phyloP scores from a whole-genome alignment of 352 stramenopile genomes.

The Elongisporangium anandrum region DNA sequence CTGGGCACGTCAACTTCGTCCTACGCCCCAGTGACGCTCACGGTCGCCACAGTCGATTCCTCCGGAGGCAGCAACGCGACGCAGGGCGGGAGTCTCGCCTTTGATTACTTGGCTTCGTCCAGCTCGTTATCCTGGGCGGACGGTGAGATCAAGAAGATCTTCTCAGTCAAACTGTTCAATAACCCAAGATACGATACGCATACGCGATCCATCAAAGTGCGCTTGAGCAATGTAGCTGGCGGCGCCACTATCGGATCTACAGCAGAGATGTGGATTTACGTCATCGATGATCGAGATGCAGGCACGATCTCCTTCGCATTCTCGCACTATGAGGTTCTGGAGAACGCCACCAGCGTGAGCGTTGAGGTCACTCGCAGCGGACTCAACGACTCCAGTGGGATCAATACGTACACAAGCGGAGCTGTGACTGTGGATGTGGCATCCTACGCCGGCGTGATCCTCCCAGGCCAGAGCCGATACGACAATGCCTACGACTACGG shows the following conservation, averaged over 20 bases:
- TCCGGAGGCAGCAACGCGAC: constrained; percentile 56
- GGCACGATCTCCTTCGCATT: constrained; percentile 58
- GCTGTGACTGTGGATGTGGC: constrained; percentile 48
- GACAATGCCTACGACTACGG: constrained; percentile 53
- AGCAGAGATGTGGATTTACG: constrained; percentile 57
- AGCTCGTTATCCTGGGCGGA: constrained; percentile 53
- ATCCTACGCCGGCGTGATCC: constrained; percentile 49
- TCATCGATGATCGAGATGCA: constrained; percentile 71
- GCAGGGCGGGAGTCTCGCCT: constrained; percentile 51
- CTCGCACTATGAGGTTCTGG: constrained; percentile 53
- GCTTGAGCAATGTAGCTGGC: constrained; percentile 39
- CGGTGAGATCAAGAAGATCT: constrained; percentile 43
- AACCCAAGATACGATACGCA: constrained; percentile 53
- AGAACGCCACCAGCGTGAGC: constrained; percentile 37
- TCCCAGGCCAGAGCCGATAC: constrained; percentile 40
- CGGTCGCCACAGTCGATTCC: constrained; percentile 34
- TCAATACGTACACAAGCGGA: constrained; percentile 66
- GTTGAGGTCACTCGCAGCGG: constrained; percentile 51
- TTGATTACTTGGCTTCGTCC: constrained; percentile 50
- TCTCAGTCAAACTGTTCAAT: constrained; percentile 68
- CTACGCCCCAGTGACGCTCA: constrained; percentile 47
- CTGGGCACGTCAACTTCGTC: constrained; percentile 54
- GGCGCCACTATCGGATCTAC: constrained; percentile 44
- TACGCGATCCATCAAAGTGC: constrained; percentile 46
- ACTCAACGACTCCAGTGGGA: constrained; percentile 27